Conservation (phyloP, 192 early-diverging fungal genomes). For the Entomortierella beljakovae region DNA sequence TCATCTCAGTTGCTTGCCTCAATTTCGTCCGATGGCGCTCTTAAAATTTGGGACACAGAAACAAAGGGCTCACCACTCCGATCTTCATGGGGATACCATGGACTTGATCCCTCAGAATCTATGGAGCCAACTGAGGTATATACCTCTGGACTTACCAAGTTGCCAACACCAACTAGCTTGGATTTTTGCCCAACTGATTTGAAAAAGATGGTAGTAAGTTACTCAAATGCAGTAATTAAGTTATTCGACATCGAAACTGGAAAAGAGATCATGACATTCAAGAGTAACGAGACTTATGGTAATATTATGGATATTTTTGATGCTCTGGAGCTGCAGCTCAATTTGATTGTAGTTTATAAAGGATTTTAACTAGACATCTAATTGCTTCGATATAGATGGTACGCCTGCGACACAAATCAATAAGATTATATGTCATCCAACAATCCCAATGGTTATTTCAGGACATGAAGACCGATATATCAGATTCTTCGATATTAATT, state of each 20-base stretch:
- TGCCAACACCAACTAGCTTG: conserved; percentile 70
- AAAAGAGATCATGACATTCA: conserved; percentile 64
- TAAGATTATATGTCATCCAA: conserved; percentile 77
- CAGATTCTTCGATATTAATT: conserved; percentile 79
- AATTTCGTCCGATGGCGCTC: conserved; percentile 82
- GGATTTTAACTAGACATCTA: background rate
- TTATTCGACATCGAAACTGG: conserved; percentile 87
- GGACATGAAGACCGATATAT: conserved; percentile 83
- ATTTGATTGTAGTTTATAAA: too few relatives aligned
- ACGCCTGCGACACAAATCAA: conserved; percentile 80
- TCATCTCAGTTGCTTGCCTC: conserved; percentile 71
- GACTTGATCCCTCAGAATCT: conserved; percentile 35
- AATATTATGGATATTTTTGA: background rate
- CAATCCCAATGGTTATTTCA: conserved; percentile 75
- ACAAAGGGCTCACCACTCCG: conserved; percentile 58
- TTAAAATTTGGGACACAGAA: conserved; percentile 85
- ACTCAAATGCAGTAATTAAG: conserved; percentile 71
- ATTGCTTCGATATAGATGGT: conserved; percentile 44
- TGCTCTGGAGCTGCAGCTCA: background rate
- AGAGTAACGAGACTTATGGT: conserved; percentile 70
- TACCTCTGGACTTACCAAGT: conserved; percentile 35
- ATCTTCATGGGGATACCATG: conserved; percentile 63
- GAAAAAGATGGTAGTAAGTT: conserved; percentile 71
- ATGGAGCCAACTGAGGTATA: conserved; percentile 36
- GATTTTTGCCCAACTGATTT: conserved; percentile 74